A percentile compares a stretch with the other conserved stretches of the same genome.
Conservation (phyloP, 768 basidiomycete species). For the Boletellus ananas region DNA sequence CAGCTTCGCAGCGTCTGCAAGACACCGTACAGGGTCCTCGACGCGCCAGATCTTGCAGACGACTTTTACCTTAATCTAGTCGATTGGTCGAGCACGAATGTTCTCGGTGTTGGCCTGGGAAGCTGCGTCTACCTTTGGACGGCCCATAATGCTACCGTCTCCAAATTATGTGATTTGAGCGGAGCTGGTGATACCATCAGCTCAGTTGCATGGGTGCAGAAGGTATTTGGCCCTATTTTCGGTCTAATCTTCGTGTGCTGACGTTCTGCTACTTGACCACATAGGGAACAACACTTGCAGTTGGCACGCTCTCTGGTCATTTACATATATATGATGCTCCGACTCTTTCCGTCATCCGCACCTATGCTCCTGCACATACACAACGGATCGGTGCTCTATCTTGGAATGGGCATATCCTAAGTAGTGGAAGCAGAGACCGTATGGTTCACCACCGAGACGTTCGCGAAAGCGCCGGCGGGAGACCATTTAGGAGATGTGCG, state of each 20-base stretch:
- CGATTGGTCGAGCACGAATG: constrained; percentile 95
- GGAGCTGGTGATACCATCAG: constrained; percentile 70
- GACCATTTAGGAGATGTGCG: constrained; percentile 67
- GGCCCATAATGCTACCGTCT: constrained; percentile 88
- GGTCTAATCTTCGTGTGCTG: background rate
- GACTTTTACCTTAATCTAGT: constrained; percentile 99
- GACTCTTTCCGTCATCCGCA: constrained; percentile 69
- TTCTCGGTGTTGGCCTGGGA: constrained; percentile 89
- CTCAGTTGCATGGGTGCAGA: constrained; percentile 92
- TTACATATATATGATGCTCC: constrained; percentile 93
- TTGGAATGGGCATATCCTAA: constrained; percentile 87
- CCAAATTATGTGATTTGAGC: constrained; percentile 81
- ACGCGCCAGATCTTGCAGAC: constrained; percentile 95
- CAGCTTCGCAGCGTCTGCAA: constrained; percentile 82
- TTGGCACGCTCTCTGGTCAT: constrained; percentile 86
- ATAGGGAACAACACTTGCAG: constrained; percentile 81
- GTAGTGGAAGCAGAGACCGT: constrained; percentile 89
- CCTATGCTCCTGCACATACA: constrained; percentile 79
- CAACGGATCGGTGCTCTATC: constrained; percentile 92
- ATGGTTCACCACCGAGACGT: constrained; percentile 92
- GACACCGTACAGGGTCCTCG: constrained; percentile 94
- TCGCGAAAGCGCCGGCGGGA: constrained; percentile 52
- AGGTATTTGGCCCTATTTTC: constrained; percentile 30
- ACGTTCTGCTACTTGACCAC: background rate
- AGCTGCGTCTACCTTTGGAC: constrained; percentile 96